phyloP scores from a whole-genome alignment of 768 basidiomycete genomes.

The Tylopilus sp. region DNA sequence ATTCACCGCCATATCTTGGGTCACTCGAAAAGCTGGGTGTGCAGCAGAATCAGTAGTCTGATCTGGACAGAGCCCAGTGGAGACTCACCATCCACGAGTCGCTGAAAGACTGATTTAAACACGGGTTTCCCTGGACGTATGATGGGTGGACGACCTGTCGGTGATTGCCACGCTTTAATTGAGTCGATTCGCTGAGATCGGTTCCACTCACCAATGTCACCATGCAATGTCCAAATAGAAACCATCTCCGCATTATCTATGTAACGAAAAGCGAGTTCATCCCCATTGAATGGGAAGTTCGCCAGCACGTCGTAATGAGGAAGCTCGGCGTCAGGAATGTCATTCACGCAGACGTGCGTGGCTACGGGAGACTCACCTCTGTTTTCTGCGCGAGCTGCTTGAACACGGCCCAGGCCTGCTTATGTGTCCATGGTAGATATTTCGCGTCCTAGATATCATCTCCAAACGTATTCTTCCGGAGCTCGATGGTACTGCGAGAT shows the following conservation, averaged over 20 bases:
- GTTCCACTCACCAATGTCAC: constrained; percentile 43
- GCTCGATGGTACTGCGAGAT: constrained; percentile 68
- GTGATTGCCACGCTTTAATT: neutral
- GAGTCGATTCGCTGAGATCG: neutral
- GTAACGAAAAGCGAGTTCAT: constrained; percentile 71
- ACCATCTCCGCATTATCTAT: constrained; percentile 93
- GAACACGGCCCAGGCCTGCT: constrained; percentile 86
- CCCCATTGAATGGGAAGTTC: constrained; percentile 89
- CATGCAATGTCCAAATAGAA: constrained; percentile 70
- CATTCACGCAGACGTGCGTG: constrained; percentile 1
- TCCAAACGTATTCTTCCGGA: constrained; percentile 90
- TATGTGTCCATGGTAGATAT: constrained; percentile 73
- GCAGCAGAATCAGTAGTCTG: neutral
- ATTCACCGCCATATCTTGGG: constrained; percentile 79
- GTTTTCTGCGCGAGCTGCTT: constrained; percentile 63
- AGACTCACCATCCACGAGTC: constrained; percentile 66
- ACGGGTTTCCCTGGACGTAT: constrained; percentile 92
- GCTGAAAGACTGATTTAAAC: constrained; percentile 79
- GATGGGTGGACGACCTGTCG: constrained; percentile 81
- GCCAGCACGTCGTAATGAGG: constrained; percentile 79
- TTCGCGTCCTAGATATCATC: constrained; percentile 90
- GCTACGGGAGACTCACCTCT: constrained; percentile 46
- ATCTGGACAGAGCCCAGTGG: neutral
- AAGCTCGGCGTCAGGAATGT: constrained; percentile 45
- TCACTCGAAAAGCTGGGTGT: constrained; percentile 79